phyloP scores from a whole-genome alignment of 306 rosid species.

The Adenanthera pavonina region DNA sequence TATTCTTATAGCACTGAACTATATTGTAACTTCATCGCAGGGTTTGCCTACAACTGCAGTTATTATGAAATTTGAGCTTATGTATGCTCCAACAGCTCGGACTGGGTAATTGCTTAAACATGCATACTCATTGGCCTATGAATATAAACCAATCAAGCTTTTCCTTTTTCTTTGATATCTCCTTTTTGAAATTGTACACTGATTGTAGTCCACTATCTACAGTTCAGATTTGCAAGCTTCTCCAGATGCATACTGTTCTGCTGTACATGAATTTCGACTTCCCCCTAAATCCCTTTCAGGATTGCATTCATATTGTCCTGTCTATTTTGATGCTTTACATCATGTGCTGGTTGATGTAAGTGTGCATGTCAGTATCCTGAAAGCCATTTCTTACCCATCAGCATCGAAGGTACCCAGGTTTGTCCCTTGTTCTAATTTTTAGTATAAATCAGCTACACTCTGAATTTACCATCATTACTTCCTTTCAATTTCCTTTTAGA shows the following conservation, averaged over 20 bases:
- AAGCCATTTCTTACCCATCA: conserved; percentile 49
- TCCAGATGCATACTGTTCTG: conserved; percentile 62
- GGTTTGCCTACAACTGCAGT: conserved; percentile 69
- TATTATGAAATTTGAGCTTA: conserved; percentile 91
- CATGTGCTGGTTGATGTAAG: conserved; percentile 81
- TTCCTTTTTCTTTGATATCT: conserved; percentile 28
- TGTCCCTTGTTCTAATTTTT: conserved; percentile 46
- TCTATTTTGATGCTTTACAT: conserved; percentile 83
- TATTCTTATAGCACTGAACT: conserved; percentile 14
- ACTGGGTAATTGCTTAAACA: conserved; percentile 60
- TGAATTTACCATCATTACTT: conserved; percentile 26
- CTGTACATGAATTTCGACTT: conserved; percentile 86
- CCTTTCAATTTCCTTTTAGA: conserved; percentile 26
- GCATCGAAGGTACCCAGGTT: conserved; percentile 69
- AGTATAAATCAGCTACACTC: conserved; percentile 29
- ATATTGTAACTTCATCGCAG: conserved; percentile 53
- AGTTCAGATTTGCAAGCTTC: conserved; percentile 68
- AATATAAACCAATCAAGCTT: conserved; percentile 20
- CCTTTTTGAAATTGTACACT: conserved; percentile 45
- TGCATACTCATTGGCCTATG: conserved; percentile 28
- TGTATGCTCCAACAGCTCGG: conserved; percentile 69
- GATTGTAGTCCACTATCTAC: conserved; percentile 42
- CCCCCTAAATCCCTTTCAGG: conserved; percentile 90
- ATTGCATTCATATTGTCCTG: conserved; percentile 88
- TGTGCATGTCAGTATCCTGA: conserved; percentile 74